phyloP scores from a whole-genome alignment of 2,329 filamentous ascomycete genomes.

The Fusarium sublunatum region DNA sequence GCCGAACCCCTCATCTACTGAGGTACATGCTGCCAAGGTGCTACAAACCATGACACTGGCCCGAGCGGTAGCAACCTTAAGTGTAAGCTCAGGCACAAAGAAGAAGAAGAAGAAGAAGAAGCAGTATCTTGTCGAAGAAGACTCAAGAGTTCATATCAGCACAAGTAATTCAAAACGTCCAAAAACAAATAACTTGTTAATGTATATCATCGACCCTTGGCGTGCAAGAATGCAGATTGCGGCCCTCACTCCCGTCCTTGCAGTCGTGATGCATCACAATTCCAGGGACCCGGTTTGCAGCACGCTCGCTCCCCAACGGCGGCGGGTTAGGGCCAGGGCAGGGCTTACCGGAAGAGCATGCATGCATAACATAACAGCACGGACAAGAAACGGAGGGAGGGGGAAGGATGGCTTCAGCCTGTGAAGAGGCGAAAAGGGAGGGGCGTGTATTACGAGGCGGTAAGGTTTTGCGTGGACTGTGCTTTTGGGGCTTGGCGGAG shows the following conservation, averaged over 20 bases:
- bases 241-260: neutral
- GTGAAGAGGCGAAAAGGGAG: neutral
- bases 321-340: slow-evolving; percentile 29
- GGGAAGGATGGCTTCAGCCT: neutral
- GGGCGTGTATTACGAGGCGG: slow-evolving; percentile 15
- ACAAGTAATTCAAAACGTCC: neutral
- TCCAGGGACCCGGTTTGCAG: slow-evolving; percentile 33
- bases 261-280: slow-evolving; percentile 13
- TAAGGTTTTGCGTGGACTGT: slow-evolving; percentile 35
- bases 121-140: neutral
- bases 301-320: slow-evolving; percentile 1
- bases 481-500: slow-evolving; percentile 7
- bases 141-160: neutral
- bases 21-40: neutral
- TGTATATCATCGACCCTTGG: neutral
- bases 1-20: neutral
- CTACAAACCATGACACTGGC: slow-evolving; percentile 16
- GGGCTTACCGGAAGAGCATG: slow-evolving; percentile 17
- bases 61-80: slow-evolving; percentile 16
- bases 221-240: slow-evolving; percentile 6
- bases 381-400: neutral
- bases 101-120: slow-evolving; percentile 6
- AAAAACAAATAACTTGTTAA: no score
- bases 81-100: slow-evolving; percentile 4
- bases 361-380: slow-evolving; percentile 2